phyloP scores from a whole-genome alignment of 805 yeast genomes.

The Ascoidea rubescens region DNA sequence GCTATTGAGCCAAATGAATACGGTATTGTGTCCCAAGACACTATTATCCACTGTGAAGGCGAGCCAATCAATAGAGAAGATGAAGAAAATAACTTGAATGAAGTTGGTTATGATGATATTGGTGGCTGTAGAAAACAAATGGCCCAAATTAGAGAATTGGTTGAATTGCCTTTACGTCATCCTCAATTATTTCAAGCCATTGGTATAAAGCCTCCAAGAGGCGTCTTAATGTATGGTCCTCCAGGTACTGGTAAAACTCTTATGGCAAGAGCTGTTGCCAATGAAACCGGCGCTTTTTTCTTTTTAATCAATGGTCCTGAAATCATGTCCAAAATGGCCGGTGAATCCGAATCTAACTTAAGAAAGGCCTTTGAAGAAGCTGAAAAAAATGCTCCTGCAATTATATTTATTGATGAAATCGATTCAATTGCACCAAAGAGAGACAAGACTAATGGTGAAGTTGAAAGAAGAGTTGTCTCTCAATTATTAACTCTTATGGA shows the following conservation, averaged over 20 bases:
- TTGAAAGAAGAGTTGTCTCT: slow-evolving; percentile 97
- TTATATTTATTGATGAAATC: slow-evolving; percentile 95
- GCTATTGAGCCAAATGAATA: slow-evolving; percentile 96
- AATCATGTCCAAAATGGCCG: slow-evolving; percentile 99
- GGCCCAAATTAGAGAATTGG: slow-evolving; percentile 98
- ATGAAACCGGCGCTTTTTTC: slow-evolving; percentile 98
- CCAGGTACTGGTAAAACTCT: slow-evolving; percentile 99
- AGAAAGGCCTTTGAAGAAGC: slow-evolving; percentile 99
- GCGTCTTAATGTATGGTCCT: slow-evolving; percentile 96
- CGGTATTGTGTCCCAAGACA: slow-evolving; percentile 97
- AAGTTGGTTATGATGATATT: slow-evolving; percentile 97
- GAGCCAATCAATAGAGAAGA: slow-evolving; percentile 98
- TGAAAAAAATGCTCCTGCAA: slow-evolving; percentile 95
- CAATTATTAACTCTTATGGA: slow-evolving; percentile 97
- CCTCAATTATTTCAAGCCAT: slow-evolving; percentile 96
- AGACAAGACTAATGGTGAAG: slow-evolving; percentile 99
- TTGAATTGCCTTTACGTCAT: slow-evolving; percentile 94
- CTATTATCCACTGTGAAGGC: slow-evolving; percentile 96
- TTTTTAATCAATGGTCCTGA: slow-evolving; percentile 98
- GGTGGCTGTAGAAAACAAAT: slow-evolving; percentile 99
- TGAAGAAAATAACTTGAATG: slow-evolving; percentile 91
- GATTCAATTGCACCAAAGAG: slow-evolving; percentile 99
- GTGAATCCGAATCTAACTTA: slow-evolving; percentile 94
- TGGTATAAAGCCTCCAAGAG: slow-evolving; percentile 98
- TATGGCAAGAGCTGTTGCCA: slow-evolving; percentile 99